These are phyloP conservation scores for Cladophialophora chaetospira DNA, from an alignment of 2,329 filamentous ascomycete genomes.

Conservation along the genomic window DNA sequence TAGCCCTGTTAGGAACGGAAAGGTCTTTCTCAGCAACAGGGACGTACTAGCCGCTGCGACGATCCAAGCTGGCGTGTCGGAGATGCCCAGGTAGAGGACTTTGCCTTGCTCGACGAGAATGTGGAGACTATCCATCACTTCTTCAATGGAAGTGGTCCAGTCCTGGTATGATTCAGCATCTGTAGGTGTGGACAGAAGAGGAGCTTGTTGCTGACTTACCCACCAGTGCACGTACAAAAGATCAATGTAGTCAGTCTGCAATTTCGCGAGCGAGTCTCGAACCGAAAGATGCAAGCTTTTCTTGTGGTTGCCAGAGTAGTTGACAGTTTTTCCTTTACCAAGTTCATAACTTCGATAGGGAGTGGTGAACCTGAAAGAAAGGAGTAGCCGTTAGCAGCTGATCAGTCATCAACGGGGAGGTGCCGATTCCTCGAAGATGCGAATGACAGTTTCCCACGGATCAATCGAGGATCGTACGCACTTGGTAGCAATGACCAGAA, in stretches of 20 bases:
- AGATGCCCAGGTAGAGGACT: constrained; percentile 53
- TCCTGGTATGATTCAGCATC: constrained; percentile 53
- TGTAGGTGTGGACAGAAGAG: neutral
- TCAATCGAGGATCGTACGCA: too few relatives aligned
- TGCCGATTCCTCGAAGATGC: neutral
- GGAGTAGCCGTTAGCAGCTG: neutral
- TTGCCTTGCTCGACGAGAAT: constrained; percentile 61
- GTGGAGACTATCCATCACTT: constrained; percentile 70
- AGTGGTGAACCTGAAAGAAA: constrained; percentile 61
- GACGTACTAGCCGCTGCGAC: constrained; percentile 44
- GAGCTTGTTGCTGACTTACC: constrained; percentile 40
- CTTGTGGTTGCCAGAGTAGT: constrained; percentile 45
- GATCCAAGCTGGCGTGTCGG: constrained; percentile 46
- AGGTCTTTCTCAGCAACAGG: too few relatives aligned
- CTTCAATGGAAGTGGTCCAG: constrained; percentile 62
- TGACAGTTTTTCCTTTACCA: constrained; percentile 44
- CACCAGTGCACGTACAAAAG: constrained; percentile 49
- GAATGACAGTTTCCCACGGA: too few relatives aligned
- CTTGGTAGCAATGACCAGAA: constrained; percentile 72
- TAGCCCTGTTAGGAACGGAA: too few relatives aligned
- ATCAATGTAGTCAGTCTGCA: constrained; percentile 42
- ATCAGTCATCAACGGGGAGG: neutral
- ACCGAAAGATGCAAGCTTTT: constrained; percentile 38
- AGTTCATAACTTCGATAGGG: constrained; percentile 51
- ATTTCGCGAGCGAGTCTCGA: constrained; percentile 37